phyloP scores from a whole-genome alignment of 352 stramenopile species.

The Phytophthora hibernalis region DNA sequence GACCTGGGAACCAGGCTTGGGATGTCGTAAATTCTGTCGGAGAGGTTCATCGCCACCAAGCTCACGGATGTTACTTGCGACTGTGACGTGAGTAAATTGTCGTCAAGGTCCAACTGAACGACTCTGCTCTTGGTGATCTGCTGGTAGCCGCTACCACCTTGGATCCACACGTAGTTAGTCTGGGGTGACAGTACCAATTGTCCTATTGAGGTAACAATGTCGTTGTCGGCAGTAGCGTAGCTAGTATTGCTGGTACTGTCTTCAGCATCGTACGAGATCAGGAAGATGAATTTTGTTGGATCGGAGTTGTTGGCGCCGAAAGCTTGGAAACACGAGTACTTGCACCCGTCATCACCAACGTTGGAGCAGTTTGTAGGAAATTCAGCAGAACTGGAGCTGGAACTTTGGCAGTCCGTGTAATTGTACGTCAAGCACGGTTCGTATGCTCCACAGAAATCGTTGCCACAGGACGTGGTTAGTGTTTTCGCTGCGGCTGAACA shows the following conservation, averaged over 20 bases:
- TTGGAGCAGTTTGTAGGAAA: conserved; percentile 8
- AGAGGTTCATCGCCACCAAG: conserved; percentile 25
- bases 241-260: background rate
- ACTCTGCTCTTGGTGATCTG: conserved; percentile 14
- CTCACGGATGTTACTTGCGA: conserved; percentile 23
- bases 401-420: conserved; percentile 6
- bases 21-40: conserved; percentile 10
- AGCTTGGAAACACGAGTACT: conserved; percentile 24
- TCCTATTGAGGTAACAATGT: conserved; percentile 16
- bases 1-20: conserved; percentile 16
- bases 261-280: conserved; percentile 10
- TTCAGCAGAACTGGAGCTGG: conserved; percentile 1
- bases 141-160: conserved; percentile 20
- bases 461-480: conserved; percentile 20
- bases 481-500: conserved; percentile 8
- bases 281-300: conserved; percentile 25
- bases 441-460: conserved; percentile 16
- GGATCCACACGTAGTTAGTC: conserved; percentile 25
- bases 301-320: conserved; percentile 26
- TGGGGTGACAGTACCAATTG: conserved; percentile 23
- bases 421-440: conserved; percentile 23
- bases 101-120: conserved; percentile 9
- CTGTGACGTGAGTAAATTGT: conserved; percentile 14
- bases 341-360: conserved; percentile 8
- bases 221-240: conserved; percentile 22